Percentiles rank a stretch among this genome's conserved stretches.
These are phyloP conservation scores for Suhomyces faveliae DNA, from an alignment of 805 yeast species.

Conservation along the genomic window DNA sequence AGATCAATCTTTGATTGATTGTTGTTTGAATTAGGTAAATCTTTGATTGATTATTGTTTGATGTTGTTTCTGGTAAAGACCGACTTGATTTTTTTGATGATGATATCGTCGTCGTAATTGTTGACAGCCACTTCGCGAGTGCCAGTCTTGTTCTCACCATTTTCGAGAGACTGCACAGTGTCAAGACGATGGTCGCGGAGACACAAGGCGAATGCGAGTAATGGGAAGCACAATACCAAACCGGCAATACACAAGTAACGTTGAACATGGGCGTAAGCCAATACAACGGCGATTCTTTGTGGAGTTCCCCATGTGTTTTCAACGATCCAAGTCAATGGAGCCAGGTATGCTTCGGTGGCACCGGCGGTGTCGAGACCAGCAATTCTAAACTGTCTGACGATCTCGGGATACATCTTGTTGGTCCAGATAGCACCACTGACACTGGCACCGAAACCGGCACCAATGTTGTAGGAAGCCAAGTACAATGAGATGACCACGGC, in stretches of 20 bases:
- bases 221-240: constrained; percentile 51
- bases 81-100: constrained; percentile 13
- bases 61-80: constrained; percentile 11
- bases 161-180: constrained; percentile 32
- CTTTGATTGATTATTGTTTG: neutral
- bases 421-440: constrained; percentile 76
- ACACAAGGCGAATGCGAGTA: constrained; percentile 46
- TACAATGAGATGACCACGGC: constrained; percentile 59
- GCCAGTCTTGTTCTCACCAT: too few species aligned
- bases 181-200: constrained; percentile 53
- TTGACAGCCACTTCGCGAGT: constrained; percentile 21
- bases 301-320: constrained; percentile 62
- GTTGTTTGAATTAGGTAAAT: too few species aligned
- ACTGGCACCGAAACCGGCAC: constrained; percentile 61
- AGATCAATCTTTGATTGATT: too few species aligned
- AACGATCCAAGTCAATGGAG: constrained; percentile 51
- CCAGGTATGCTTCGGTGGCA: constrained; percentile 48
- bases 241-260: constrained; percentile 57
- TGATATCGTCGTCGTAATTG: constrained; percentile 23
- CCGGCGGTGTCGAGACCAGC: constrained; percentile 32
- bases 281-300: constrained; percentile 55
- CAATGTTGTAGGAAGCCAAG: constrained; percentile 58
- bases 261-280: constrained; percentile 60
- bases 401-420: constrained; percentile 48
- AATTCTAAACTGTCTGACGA: constrained; percentile 29